A percentile compares a stretch with the other conserved stretches of the same genome.
Evolutionary conservation across 2,329 filamentous ascomycete genomes (phyloP).

Genomic region (Ceratocystis albifundus): DNA sequence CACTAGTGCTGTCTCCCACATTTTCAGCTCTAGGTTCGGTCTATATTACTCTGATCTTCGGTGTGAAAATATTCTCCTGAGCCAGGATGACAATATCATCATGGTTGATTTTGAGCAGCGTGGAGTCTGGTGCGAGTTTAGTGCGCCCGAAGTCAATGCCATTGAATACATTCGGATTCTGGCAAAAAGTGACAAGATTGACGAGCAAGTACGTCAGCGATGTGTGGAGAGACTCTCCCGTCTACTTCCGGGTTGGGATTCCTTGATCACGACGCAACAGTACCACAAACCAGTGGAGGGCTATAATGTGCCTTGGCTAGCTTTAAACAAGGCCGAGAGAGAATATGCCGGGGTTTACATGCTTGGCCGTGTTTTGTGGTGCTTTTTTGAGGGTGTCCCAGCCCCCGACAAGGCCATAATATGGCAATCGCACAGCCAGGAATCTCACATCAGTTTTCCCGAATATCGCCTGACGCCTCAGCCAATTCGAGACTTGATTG

Average conservation of each 20-base stretch:
- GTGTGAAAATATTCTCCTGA: slow-evolving; percentile 48
- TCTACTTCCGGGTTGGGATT: slow-evolving; percentile 39
- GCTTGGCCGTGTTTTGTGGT: slow-evolving; percentile 51
- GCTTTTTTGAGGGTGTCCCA: slow-evolving; percentile 49
- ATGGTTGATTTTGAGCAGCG: slow-evolving; percentile 54
- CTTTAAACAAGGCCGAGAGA: slow-evolving; percentile 40
- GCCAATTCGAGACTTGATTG: slow-evolving; percentile 38
- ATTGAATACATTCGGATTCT: slow-evolving; percentile 47
- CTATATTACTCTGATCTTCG: slow-evolving; percentile 50
- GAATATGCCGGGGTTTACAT: slow-evolving; percentile 51
- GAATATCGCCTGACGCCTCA: slow-evolving; percentile 38
- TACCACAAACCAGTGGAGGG: slow-evolving; percentile 39
- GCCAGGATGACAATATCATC: slow-evolving; percentile 36
- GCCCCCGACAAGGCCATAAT: slow-evolving; percentile 46
- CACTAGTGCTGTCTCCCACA: slow-evolving; percentile 40
- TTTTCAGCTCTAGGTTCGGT: not conserved
- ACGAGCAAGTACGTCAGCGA: slow-evolving; percentile 31
- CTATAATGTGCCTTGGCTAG: slow-evolving; percentile 47
- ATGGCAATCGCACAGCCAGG: slow-evolving; percentile 48
- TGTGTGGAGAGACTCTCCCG: slow-evolving; percentile 35
- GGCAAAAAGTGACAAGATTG: slow-evolving; percentile 39
- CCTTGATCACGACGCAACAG: slow-evolving; percentile 33
- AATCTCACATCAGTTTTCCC: slow-evolving; percentile 47
- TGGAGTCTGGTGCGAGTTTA: slow-evolving; percentile 52
- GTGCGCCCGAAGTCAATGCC: slow-evolving; percentile 48